Conservation (phyloP, 2,329 filamentous ascomycete genomes). For the Aspergillus calidoustus region DNA sequence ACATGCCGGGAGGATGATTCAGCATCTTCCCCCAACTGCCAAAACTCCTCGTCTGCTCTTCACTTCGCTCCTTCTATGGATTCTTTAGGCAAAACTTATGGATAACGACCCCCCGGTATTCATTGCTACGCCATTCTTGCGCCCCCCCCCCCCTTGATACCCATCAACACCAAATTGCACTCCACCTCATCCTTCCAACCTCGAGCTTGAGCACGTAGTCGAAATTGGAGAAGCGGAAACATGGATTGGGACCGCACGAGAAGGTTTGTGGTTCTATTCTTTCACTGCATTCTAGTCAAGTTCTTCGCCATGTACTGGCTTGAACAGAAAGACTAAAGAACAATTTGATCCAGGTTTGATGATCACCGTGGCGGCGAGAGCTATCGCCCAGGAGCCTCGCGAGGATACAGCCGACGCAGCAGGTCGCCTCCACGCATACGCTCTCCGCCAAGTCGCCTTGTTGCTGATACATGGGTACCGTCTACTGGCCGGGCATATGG, state of each 20-base stretch:
- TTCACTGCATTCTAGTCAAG: neutral
- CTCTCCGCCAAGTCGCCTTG: constrained; percentile 38
- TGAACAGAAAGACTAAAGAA: neutral
- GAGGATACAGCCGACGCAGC: constrained; percentile 40
- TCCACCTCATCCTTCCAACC: no score
- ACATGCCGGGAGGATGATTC: neutral
- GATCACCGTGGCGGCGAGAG: constrained; percentile 50
- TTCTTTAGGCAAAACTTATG: no score
- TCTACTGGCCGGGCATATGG: constrained; percentile 38
- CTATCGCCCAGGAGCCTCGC: constrained; percentile 46
- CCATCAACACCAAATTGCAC: no score
- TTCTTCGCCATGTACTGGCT: neutral
- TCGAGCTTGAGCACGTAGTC: neutral
- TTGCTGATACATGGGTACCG: constrained; percentile 50
- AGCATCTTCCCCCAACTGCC: neutral
- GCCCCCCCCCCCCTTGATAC: no score
- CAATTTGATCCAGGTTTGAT: constrained; percentile 36
- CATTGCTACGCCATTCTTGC: no score
- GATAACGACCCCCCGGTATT: no score
- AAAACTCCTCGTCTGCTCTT: no score
- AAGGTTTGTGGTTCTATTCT: constrained; percentile 39
- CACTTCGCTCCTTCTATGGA: neutral
- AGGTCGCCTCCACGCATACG: constrained; percentile 45
- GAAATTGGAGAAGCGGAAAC: neutral
- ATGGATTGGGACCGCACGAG: constrained; percentile 50